Percentiles rank a stretch among this genome's conserved stretches.
Evolutionary conservation across 2,329 filamentous ascomycete genomes (phyloP).

Genomic region (Curvularia hawaiiensis): DNA sequence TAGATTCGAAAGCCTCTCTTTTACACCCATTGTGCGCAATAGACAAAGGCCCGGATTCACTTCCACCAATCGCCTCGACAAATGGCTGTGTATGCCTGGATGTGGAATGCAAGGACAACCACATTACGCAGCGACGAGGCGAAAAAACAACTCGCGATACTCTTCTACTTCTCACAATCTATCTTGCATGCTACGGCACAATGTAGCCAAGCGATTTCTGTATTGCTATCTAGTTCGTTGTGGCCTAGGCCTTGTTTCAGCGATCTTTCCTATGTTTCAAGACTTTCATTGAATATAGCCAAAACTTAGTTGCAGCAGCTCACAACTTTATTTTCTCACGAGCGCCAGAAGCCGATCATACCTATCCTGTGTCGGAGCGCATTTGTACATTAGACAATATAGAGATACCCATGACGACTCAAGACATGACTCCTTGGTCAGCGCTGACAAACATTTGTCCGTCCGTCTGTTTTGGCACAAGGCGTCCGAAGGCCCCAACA

Average conservation of each 20-base stretch:
- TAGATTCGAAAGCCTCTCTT: neutral
- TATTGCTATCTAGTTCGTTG: neutral
- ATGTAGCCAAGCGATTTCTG: neutral
- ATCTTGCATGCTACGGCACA: neutral
- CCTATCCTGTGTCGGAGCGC: neutral
- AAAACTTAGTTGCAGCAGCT: neutral
- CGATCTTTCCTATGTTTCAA: conserved; percentile 4
- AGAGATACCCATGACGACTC: neutral
- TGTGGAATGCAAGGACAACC: neutral
- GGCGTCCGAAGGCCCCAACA: neutral
- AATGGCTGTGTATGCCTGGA: neutral
- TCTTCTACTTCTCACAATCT: neutral
- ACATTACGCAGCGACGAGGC: neutral
- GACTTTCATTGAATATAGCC: conserved; percentile 3
- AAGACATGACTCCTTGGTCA: neutral
- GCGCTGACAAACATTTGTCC: conserved; percentile 2
- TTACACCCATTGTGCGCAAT: neutral
- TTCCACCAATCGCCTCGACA: neutral
- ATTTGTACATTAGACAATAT: neutral
- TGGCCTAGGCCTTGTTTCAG: conserved; percentile 3
- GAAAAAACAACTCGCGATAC: neutral
- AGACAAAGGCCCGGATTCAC: neutral
- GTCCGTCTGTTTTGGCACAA: neutral
- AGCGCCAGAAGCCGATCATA: neutral
- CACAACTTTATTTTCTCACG: neutral